Base-by-base conservation (phyloP, 331 rosid genomes). In the Stylosanthes scabra region DNA sequence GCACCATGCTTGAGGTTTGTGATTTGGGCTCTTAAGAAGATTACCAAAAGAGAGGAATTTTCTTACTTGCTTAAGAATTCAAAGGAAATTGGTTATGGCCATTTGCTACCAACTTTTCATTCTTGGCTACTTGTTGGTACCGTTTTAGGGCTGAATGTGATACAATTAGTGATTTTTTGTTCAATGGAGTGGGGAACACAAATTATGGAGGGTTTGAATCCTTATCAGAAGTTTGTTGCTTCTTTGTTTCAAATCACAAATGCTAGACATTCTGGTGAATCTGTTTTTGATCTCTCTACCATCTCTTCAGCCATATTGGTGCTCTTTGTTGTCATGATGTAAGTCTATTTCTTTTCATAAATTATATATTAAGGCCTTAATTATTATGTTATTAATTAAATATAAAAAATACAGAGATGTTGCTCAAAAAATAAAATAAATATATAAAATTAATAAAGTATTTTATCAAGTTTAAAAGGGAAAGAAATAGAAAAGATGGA, bases 291-390 rank as follows among this genome's bases (percentile, higher is more conserved):
- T 63, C 77, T 93, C 45, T 93, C 96, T 2, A 25, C 67, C 0
- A 27, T 91, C 56, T 83, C 98, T 51, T 70, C 93, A 3, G 89
- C 97, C 52, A 78, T 87, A 28, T 79, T 88, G 82, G 95, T 90
- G 12, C 63, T 90, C 31, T 90, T 88, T 52, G 42, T 90, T 27
- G 63, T 88, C 31, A 90, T 88, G 97, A 90, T 93, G 96, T 88
- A 70, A 86, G 96, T 72, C 25, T 6, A 44, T 56, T 25, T 29
- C 44, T 49, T 31, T 31, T 31, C 37, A 31, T 31, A 31, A 31
- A 31, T 31, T 31, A 31, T 31, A n/a, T n/a, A n/a, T n/a, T 31
- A 31, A 31, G 37, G 37, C 37, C 37, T 31, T 31, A 31, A 3
- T 3, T 3, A 31, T 2, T n/a, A n/a, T n/a, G n/a, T 0, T 31